These are phyloP conservation scores for Fusarium heterosporum DNA, from an alignment of 2,329 filamentous ascomycete genomes.

Conservation along the genomic window DNA sequence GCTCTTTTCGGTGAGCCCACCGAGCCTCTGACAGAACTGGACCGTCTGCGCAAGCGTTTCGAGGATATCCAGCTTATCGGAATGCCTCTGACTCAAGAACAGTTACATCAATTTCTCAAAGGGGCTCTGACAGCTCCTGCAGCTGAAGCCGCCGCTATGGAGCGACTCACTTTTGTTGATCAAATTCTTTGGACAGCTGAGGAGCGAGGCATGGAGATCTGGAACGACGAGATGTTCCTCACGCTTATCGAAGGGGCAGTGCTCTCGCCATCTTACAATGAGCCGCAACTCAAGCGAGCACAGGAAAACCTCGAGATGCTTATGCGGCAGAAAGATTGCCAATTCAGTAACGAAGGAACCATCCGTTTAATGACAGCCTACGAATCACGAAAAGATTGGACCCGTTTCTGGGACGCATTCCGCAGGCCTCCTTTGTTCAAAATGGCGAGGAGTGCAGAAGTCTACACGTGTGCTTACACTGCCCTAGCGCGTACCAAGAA, in stretches of 20 bases:
- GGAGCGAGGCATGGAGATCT: constrained; percentile 58
- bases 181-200: constrained; percentile 59
- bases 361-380: constrained; percentile 60
- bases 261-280: constrained; percentile 47
- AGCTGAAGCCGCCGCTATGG: constrained; percentile 38
- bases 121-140: constrained; percentile 51
- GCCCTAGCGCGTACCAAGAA: constrained; percentile 60
- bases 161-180: constrained; percentile 56
- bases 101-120: constrained; percentile 54
- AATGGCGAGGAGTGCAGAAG: constrained; percentile 59
- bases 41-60: constrained; percentile 48
- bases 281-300: constrained; percentile 52
- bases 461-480: constrained; percentile 68
- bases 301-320: constrained; percentile 60
- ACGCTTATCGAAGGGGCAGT: constrained; percentile 58
- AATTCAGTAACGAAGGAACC: constrained; percentile 56
- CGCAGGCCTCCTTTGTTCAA: constrained; percentile 64
- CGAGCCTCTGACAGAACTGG: constrained; percentile 25
- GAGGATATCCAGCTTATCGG: constrained; percentile 56
- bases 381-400: constrained; percentile 62
- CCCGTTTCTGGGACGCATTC: constrained; percentile 71
- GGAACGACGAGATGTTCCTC: constrained; percentile 62
- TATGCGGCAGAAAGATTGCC: constrained; percentile 52
- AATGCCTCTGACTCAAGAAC: constrained; percentile 50
- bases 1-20: not conserved